Base-by-base conservation (phyloP, 345 rosid genomes). In the Odontarrhena argentea region DNA sequence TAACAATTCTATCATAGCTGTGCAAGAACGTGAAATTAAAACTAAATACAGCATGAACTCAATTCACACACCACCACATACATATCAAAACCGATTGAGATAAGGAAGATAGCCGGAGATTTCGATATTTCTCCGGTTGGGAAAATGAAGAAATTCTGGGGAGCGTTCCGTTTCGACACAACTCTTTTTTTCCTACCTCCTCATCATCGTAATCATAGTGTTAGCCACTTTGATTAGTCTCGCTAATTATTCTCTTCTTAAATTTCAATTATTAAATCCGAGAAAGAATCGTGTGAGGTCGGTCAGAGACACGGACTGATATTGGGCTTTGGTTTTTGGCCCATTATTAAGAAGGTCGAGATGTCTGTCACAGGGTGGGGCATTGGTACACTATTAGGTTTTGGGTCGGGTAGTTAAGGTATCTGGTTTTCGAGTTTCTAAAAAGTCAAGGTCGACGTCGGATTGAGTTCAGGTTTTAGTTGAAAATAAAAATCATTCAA, bases 161-260 rank as follows among this genome's bases (percentile, higher is more conserved):
- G 68, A 69, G 37, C 68, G 56, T 59, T 58, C 40, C 51, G 11
- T 59, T 58, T 49, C 51, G 11, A 60, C 8, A 10, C 22, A 44
- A 25, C 37, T 10, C 10, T 48, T 22, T 18, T 51, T 3, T 51
- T 55, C 8, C 53, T 56, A 45, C 18, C 42, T 26, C 59, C 24
- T 34, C 51, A 13, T 60, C 59, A 40, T 60, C 65, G 30, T 49
- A 60, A 60, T 42, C 22, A 28, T 42, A 52, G 40, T 40, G 11
- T 3, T 40, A 42, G 9, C 18, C 35, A 46, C 14, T 43, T 51
- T 50, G 15, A 51, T 69, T 43, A 44, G n/a, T 61, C 18, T 50
- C 8, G n/a, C 40, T 8, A 40, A 60, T 60, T 32, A 59, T 59
- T 42, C 52, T 18, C 37, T 35, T 37, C 37, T 55, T 55, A 9